These are phyloP conservation scores for Diplodia corticola DNA, from an alignment of 2,329 filamentous ascomycete genomes.

Conservation along the genomic window DNA sequence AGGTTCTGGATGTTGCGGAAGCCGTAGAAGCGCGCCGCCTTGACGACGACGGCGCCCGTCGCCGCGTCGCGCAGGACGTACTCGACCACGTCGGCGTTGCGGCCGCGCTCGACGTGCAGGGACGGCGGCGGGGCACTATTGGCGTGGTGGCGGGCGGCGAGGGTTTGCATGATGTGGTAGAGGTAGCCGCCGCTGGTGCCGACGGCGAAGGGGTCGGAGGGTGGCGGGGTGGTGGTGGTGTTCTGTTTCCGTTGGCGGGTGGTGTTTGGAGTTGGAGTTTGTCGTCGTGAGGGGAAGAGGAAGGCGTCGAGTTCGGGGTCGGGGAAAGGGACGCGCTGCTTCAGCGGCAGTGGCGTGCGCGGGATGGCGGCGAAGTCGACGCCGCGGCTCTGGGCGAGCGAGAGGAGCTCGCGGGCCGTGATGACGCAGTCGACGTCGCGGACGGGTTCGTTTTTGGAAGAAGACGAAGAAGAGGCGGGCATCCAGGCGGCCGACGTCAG, in stretches of 20 bases:
- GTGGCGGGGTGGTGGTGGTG: conserved; percentile 32
- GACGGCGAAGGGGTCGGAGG: conserved; percentile 49
- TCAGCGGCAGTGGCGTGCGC: conserved; percentile 53
- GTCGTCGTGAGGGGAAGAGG: conserved; percentile 62
- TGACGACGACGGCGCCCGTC: conserved; percentile 37
- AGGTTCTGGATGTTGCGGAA: conserved; percentile 99
- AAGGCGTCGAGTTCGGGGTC: conserved; percentile 70
- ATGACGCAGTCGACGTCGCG: conserved; percentile 98
- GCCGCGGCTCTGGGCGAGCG: conserved; percentile 77
- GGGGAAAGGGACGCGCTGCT: conserved; percentile 64
- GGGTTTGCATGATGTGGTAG: conserved; percentile 76
- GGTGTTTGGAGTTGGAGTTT: too few relatives aligned
- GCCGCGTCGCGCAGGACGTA: conserved; percentile 65
- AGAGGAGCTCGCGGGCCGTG: conserved; percentile 90
- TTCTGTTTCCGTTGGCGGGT: conserved; percentile 32
- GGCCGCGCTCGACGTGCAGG: conserved; percentile 71
- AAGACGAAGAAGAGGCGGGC: conserved; percentile 22
- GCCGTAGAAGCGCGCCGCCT: conserved; percentile 81
- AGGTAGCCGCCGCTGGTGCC: conserved; percentile 89
- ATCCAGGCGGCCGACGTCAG: conserved; percentile 78
- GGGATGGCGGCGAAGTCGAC: conserved; percentile 75
- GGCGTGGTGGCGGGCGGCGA: conserved; percentile 65
- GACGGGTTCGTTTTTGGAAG: conserved; percentile 50
- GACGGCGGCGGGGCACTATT: conserved; percentile 60
- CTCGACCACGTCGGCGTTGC: conserved; percentile 89